Conservation (phyloP, 495 filamentous ascomycete species). For the Xeromyces bisporus region DNA sequence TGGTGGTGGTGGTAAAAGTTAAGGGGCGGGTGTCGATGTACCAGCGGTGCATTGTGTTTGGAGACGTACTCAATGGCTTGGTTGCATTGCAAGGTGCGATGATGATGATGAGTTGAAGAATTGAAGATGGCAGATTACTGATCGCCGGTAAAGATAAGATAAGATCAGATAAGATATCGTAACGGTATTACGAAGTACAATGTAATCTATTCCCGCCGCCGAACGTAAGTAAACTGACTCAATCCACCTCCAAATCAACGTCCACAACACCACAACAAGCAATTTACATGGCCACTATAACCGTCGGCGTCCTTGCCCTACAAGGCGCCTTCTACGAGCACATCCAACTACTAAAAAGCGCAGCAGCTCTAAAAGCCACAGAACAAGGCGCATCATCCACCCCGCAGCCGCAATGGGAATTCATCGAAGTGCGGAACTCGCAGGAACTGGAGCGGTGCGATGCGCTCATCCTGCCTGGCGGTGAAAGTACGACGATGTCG, state of each 20-base stretch:
- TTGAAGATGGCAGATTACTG: too few species aligned
- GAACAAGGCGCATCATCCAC: conserved; percentile 6
- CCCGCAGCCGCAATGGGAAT: conserved; percentile 32
- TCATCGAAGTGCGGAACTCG: conserved; percentile 65
- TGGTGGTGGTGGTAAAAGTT: conserved; percentile 11
- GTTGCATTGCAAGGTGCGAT: neutral
- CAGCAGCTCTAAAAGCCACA: conserved; percentile 26
- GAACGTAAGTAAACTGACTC: conserved; percentile 8
- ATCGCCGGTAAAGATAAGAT: too few species aligned
- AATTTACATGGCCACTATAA: conserved; percentile 26
- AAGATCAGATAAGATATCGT: too few species aligned
- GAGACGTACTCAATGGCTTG: conserved; percentile 2
- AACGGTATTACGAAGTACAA: conserved; percentile 91
- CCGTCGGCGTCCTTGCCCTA: conserved; percentile 74
- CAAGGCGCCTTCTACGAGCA: conserved; percentile 93
- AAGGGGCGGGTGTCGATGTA: conserved; percentile 28
- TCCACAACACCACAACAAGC: too few species aligned
- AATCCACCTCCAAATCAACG: neutral
- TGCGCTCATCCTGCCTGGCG: conserved; percentile 79
- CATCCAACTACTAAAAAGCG: conserved; percentile 54
- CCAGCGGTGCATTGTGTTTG: conserved; percentile 19
- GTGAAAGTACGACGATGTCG: conserved; percentile 87
- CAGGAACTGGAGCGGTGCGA: conserved; percentile 55
- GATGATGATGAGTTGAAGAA: too few species aligned
- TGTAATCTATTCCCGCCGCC: neutral